These are phyloP conservation scores for Colletotrichum abscissum DNA, from an alignment of 2,329 filamentous ascomycete species.

Conservation along the genomic window DNA sequence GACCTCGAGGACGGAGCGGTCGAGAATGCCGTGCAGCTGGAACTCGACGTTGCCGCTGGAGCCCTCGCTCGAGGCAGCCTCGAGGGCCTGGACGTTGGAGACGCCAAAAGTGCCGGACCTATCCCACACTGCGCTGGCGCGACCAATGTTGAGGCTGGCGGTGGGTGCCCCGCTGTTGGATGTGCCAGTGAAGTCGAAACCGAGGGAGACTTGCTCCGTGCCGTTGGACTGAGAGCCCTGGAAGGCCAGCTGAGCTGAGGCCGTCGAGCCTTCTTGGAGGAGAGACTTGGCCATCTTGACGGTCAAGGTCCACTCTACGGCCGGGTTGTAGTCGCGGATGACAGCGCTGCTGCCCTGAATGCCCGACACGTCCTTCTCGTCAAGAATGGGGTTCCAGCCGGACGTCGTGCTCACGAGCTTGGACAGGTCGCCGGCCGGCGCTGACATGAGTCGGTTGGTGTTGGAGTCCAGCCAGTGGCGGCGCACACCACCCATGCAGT, in stretches of 20 bases:
- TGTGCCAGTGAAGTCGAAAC: conserved; percentile 40
- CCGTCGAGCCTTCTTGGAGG: conserved; percentile 19
- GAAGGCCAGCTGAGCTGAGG: conserved; percentile 44
- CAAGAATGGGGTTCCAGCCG: conserved; percentile 36
- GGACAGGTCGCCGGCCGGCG: conserved; percentile 30
- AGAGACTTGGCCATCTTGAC: conserved; percentile 32
- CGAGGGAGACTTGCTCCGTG: conserved; percentile 32
- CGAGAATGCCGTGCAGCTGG: conserved; percentile 48
- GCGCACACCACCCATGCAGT: conserved; percentile 36
- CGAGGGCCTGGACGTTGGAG: conserved; percentile 23
- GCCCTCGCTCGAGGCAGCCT: conserved; percentile 26
- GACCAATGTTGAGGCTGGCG: conserved; percentile 43
- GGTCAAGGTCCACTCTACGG: conserved; percentile 36
- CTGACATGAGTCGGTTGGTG: conserved; percentile 31
- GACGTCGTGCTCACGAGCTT: conserved; percentile 23
- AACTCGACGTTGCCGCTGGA: conserved; percentile 46
- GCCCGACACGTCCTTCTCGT: conserved; percentile 25
- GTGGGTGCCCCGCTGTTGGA: conserved; percentile 36
- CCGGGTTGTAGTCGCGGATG: conserved; percentile 33
- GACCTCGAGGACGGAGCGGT: conserved; percentile 48
- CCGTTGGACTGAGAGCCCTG: conserved; percentile 37
- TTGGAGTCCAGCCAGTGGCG: conserved; percentile 35
- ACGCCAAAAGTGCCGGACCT: conserved; percentile 21
- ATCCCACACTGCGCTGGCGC: conserved; percentile 38
- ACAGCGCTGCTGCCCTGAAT: conserved; percentile 28